Evolutionary conservation across 306 rosid genomes (phyloP).

Genomic region (Cucumis hystrix): DNA sequence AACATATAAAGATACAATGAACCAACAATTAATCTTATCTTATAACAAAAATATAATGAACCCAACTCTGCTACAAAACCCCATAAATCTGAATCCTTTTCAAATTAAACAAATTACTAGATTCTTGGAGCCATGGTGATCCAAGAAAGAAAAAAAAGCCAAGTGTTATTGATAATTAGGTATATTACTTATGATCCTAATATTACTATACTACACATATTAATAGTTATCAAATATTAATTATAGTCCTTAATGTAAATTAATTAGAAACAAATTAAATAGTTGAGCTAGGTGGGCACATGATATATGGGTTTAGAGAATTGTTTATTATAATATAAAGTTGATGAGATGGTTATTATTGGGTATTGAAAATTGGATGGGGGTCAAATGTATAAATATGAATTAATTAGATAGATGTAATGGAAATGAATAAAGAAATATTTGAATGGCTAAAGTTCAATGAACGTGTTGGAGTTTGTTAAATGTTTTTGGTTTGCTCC

Average conservation of each 20-base stretch:
- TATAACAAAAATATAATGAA: background rate
- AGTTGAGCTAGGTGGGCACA: background rate
- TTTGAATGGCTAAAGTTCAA: conserved; percentile 17
- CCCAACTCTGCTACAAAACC: conserved; percentile 2
- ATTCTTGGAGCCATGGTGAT: background rate
- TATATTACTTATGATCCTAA: too few relatives aligned
- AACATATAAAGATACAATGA: conserved; percentile 3
- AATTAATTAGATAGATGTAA: background rate
- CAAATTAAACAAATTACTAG: background rate
- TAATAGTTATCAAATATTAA: background rate
- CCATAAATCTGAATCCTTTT: background rate
- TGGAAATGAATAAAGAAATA: background rate
- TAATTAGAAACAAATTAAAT: background rate
- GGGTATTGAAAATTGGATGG: background rate
- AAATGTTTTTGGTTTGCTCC: conserved; percentile 8
- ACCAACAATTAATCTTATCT: background rate
- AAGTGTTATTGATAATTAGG: too few relatives aligned
- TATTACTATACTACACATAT: too few relatives aligned
- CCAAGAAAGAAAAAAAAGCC: background rate
- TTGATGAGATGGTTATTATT: background rate
- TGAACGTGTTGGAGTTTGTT: conserved; percentile 20
- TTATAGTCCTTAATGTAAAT: background rate
- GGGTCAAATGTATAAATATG: background rate
- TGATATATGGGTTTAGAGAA: background rate
- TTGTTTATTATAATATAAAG: background rate